These are phyloP conservation scores for Ophiostoma ulmi DNA, from an alignment of 2,329 filamentous ascomycete species.

Conservation along the genomic window DNA sequence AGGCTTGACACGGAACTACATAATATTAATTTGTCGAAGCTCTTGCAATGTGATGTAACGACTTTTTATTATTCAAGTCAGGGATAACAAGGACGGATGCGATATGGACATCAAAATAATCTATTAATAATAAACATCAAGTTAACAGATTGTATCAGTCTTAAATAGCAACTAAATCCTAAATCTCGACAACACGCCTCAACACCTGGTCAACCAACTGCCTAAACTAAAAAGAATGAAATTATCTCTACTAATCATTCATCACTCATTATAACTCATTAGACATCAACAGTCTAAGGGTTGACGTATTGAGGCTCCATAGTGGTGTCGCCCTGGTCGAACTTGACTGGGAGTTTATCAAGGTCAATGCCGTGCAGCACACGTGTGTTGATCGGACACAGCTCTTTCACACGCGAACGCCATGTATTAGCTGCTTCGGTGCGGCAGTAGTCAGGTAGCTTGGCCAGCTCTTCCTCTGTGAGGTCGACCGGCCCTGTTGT, in stretches of 20 bases:
- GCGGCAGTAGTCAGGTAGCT: slow-evolving; percentile 32
- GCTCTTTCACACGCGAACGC: slow-evolving; percentile 24
- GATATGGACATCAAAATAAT: too few relatives aligned
- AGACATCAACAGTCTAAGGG: slow-evolving; percentile 31
- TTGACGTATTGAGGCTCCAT: slow-evolving; percentile 38
- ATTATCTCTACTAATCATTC: neutral
- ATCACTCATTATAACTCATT: neutral
- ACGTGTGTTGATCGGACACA: slow-evolving; percentile 39
- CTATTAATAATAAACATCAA: too few relatives aligned
- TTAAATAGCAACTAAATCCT: too few relatives aligned
- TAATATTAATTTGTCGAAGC: neutral
- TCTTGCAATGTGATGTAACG: neutral
- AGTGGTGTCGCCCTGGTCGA: slow-evolving; percentile 32
- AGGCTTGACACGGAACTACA: neutral
- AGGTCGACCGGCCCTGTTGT: slow-evolving; percentile 33
- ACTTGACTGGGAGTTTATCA: slow-evolving; percentile 26
- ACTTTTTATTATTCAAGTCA: neutral
- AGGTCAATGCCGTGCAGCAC: slow-evolving; percentile 39
- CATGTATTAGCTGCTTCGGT: slow-evolving; percentile 9
- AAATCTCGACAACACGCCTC: neutral
- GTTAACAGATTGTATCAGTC: too few relatives aligned
- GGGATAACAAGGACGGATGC: too few relatives aligned
- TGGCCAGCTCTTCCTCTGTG: slow-evolving; percentile 37
- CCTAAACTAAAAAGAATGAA: neutral
- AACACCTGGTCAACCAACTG: neutral